Evolutionary conservation across 768 basidiomycete genomes (phyloP).

Genomic region (Podaxis carcinomalis): DNA sequence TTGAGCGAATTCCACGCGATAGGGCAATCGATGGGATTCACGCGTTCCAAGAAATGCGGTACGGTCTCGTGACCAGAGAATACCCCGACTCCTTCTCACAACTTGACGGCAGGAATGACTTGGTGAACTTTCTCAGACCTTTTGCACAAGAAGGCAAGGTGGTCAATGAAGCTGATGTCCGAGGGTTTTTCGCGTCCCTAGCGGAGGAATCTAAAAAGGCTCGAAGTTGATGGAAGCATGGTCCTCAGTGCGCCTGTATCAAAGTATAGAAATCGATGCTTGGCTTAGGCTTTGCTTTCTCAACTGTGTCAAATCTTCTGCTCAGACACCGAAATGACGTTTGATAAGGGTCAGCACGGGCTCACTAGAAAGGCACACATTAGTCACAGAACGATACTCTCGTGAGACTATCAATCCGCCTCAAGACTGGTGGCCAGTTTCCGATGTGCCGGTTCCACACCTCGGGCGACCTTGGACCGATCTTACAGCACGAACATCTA

Average conservation of each 20-base stretch:
- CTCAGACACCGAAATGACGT: neutral
- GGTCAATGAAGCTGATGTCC: constrained; percentile 70
- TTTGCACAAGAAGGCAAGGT: constrained; percentile 76
- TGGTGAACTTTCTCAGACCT: constrained; percentile 68
- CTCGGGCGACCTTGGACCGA: neutral
- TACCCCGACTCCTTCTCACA: neutral
- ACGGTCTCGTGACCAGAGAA: constrained; percentile 17
- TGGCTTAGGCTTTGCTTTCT: neutral
- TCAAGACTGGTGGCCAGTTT: neutral
- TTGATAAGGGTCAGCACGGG: neutral
- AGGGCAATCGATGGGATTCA: constrained; percentile 79
- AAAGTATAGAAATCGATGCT: neutral
- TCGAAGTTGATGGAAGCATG: constrained; percentile 1
- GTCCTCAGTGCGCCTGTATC: neutral
- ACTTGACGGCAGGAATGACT: constrained; percentile 51
- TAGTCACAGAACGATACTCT: neutral
- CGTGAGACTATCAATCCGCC: neutral
- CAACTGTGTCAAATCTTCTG: neutral
- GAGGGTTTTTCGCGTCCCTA: constrained; percentile 58
- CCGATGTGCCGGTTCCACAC: neutral
- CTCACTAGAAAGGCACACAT: neutral
- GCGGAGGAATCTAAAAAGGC: constrained; percentile 31
- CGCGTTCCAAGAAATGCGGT: constrained; percentile 85
- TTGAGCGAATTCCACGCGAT: constrained; percentile 71
- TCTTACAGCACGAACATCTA: neutral